These are phyloP conservation scores for Solanum boliviense DNA, from an alignment of 257 asterid species.

Conservation along the genomic window DNA sequence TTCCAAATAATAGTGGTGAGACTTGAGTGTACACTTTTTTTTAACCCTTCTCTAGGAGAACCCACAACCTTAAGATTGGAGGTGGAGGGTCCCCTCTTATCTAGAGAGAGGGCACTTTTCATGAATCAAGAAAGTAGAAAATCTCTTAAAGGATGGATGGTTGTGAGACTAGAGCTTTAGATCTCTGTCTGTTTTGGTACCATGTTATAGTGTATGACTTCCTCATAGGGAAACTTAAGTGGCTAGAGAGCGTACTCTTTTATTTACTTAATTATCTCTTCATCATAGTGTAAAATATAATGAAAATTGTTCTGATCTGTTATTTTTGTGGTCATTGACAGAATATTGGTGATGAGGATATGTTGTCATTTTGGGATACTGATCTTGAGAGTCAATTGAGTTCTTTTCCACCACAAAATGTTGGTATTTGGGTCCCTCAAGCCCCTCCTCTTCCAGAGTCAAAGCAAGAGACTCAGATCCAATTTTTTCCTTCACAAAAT, in stretches of 20 bases:
- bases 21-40: neutral
- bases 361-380: constrained; percentile 31
- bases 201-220: neutral
- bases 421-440: constrained; percentile 56
- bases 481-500: constrained; percentile 1
- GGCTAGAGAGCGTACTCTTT: neutral
- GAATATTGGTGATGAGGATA: constrained; percentile 32
- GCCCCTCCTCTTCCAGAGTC: constrained; percentile 1
- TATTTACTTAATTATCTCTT: neutral
- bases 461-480: constrained; percentile 11
- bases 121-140: neutral
- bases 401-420: constrained; percentile 20
- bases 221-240: neutral
- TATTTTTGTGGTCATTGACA: neutral
- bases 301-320: neutral
- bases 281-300: neutral
- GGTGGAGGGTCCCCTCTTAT: neutral
- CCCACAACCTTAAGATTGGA: neutral
- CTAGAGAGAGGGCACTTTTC: neutral
- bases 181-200: neutral
- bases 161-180: neutral
- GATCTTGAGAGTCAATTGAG: constrained; percentile 15
- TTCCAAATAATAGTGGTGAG: neutral
- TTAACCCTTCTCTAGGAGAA: neutral
- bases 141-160: neutral